Conservation (phyloP, 805 yeast species). For the Torulaspora delbrueckii region DNA sequence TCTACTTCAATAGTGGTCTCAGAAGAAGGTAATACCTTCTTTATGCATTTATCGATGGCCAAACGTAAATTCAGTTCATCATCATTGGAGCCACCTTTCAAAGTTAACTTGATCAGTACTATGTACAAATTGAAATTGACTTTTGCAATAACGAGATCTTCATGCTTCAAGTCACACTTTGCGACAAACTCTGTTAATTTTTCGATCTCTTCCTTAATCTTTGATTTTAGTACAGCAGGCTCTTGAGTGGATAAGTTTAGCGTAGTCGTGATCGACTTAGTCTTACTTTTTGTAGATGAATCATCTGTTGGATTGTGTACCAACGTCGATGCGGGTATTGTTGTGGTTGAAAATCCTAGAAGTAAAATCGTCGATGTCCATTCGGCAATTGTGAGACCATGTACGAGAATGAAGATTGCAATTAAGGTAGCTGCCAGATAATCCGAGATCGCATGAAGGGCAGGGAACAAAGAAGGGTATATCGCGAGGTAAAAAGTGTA, state of each 20-base stretch:
- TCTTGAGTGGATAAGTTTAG: constrained; percentile 7
- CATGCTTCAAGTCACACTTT: constrained; percentile 41
- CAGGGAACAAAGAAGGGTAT: constrained; percentile 24
- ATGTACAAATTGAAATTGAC: constrained; percentile 59
- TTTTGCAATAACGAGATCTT: constrained; percentile 49
- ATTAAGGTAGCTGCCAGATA: constrained; percentile 27
- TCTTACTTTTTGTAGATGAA: background rate
- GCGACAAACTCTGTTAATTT: constrained; percentile 49
- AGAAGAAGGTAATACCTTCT: constrained; percentile 19
- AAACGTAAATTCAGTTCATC: constrained; percentile 54
- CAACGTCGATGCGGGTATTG: constrained; percentile 23
- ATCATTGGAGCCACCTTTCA: constrained; percentile 69
- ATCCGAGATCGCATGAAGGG: constrained; percentile 25
- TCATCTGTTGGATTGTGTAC: constrained; percentile 14
- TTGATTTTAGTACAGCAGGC: constrained; percentile 31
- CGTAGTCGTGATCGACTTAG: background rate
- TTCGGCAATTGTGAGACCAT: constrained; percentile 34
- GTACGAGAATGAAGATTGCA: constrained; percentile 28
- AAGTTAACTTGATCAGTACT: constrained; percentile 48
- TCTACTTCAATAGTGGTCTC: constrained; percentile 35
- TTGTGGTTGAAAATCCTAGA: constrained; percentile 33
- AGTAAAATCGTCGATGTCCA: constrained; percentile 35
- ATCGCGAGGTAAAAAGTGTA: constrained; percentile 29
- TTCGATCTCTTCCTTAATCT: constrained; percentile 44
- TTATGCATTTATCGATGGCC: constrained; percentile 30